Conservation (phyloP, 2,329 filamentous ascomycete genomes). For the Macrophomina phaseolina region DNA sequence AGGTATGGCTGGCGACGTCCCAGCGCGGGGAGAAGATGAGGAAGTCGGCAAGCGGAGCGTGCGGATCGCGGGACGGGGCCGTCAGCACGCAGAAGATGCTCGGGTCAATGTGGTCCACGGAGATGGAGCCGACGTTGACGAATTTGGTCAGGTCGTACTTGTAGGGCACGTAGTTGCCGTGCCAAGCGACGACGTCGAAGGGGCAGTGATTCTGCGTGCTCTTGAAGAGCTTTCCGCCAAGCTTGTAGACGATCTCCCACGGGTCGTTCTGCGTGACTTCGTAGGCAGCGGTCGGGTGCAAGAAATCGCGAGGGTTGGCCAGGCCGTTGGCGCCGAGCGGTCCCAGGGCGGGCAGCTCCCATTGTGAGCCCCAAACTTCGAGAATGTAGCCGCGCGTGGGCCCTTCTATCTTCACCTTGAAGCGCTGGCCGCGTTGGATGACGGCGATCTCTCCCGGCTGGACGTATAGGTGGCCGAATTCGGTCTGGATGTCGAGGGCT, state of each 20-base stretch:
- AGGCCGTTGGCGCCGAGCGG: constrained; percentile 49
- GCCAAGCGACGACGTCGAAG: constrained; percentile 81
- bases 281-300: constrained; percentile 72
- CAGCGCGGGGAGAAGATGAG: constrained; percentile 70
- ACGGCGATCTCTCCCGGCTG: constrained; percentile 73
- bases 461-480: constrained; percentile 76
- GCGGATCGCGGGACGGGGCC: constrained; percentile 60
- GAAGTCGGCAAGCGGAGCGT: constrained; percentile 70
- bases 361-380: constrained; percentile 49
- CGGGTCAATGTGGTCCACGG: constrained; percentile 79
- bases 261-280: constrained; percentile 52
- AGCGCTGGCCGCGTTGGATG: constrained; percentile 48
- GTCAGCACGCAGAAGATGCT: constrained; percentile 75
- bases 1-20: constrained; percentile 66
- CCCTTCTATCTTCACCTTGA: constrained; percentile 41
- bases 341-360: constrained; percentile 48
- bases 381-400: constrained; percentile 48
- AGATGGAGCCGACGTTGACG: constrained; percentile 74
- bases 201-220: constrained; percentile 72
- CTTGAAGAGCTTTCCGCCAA: constrained; percentile 70
- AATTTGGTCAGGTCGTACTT: constrained; percentile 83
- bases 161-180: constrained; percentile 75
- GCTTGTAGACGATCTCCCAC: constrained; percentile 54
- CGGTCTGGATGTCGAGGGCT: constrained; percentile 75
- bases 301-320: constrained; percentile 65